Evolutionary conservation across 495 filamentous ascomycete species (phyloP).

Genomic region (Talaromyces wortmannii): DNA sequence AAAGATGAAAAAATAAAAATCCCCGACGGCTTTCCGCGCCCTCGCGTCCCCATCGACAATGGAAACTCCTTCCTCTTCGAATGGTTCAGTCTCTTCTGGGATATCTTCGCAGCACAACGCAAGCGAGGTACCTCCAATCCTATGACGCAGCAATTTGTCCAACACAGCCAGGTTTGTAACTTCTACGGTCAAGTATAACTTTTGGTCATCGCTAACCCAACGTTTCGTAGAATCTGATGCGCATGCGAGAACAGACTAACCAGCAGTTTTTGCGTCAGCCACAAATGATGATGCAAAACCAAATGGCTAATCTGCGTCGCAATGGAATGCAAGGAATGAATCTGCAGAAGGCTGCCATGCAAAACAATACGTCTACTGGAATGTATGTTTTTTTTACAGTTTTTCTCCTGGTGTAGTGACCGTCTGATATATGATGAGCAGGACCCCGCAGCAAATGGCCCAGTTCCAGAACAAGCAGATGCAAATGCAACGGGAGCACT

Average conservation of each 20-base stretch:
- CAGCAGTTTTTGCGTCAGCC: constrained; percentile 65
- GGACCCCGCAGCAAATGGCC: constrained; percentile 44
- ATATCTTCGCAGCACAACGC: constrained; percentile 77
- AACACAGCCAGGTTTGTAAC: constrained; percentile 69
- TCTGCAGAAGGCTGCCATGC: constrained; percentile 66
- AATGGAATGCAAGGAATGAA: constrained; percentile 40
- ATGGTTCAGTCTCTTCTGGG: constrained; percentile 97
- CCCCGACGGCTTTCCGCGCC: constrained; percentile 72
- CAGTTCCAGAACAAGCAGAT: constrained; percentile 61
- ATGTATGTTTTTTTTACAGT: constrained; percentile 22
- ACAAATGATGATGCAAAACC: constrained; percentile 62
- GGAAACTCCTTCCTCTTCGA: constrained; percentile 78
- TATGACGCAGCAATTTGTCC: constrained; percentile 53
- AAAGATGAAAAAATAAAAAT: constrained; percentile 71
- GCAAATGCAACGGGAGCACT: constrained; percentile 79
- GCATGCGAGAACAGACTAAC: constrained; percentile 45
- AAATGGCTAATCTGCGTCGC: constrained; percentile 44
- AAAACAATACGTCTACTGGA: constrained; percentile 51
- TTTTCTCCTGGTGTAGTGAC: constrained; percentile 7
- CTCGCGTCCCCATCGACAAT: constrained; percentile 55
- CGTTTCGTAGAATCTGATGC: constrained; percentile 27
- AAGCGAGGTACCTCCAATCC: constrained; percentile 50
- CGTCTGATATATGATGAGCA: background rate
- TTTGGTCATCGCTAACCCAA: background rate
- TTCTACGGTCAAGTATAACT: background rate